Evolutionary conservation across 805 yeast genomes (phyloP).

Genomic region (Blastobotrys mokoenaii): DNA sequence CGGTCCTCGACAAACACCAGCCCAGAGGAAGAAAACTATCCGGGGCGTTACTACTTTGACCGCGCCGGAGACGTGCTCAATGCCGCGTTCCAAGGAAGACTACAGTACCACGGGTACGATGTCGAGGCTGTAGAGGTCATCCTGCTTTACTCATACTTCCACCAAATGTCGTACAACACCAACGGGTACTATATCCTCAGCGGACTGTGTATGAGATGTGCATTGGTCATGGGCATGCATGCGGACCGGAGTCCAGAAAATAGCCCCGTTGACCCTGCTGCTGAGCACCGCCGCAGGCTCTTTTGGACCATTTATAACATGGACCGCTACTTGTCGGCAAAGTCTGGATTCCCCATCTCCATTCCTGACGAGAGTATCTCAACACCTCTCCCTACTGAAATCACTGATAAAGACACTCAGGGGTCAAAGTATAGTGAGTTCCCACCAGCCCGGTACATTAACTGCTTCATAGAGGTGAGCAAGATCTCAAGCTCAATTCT

Average conservation of each 20-base stretch:
- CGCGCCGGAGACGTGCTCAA: conserved; percentile 10
- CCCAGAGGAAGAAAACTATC: conserved; percentile 8
- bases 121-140: conserved; percentile 14
- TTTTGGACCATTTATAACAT: conserved; percentile 21
- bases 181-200: conserved; percentile 13
- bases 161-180: conserved; percentile 16
- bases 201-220: conserved; percentile 15
- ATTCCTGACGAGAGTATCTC: conserved; percentile 14
- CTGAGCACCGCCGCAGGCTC: conserved; percentile 18
- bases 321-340: conserved; percentile 18
- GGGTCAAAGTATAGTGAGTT: conserved; percentile 9
- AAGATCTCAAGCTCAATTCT: conserved; percentile 13
- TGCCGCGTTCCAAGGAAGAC: conserved; percentile 10
- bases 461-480: conserved; percentile 17
- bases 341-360: conserved; percentile 18
- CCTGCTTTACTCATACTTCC: conserved; percentile 15
- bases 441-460: conserved; percentile 14
- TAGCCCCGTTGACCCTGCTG: neutral
- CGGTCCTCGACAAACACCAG: neutral
- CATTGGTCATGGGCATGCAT: conserved; percentile 18
- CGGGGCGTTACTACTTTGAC: conserved; percentile 15
- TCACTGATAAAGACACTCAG: conserved; percentile 1
- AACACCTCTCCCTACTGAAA: conserved; percentile 13
- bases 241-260: conserved; percentile 9
- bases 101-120: conserved; percentile 8